phyloP scores from a whole-genome alignment of 306 rosid genomes.

The Quercus engelmannii region DNA sequence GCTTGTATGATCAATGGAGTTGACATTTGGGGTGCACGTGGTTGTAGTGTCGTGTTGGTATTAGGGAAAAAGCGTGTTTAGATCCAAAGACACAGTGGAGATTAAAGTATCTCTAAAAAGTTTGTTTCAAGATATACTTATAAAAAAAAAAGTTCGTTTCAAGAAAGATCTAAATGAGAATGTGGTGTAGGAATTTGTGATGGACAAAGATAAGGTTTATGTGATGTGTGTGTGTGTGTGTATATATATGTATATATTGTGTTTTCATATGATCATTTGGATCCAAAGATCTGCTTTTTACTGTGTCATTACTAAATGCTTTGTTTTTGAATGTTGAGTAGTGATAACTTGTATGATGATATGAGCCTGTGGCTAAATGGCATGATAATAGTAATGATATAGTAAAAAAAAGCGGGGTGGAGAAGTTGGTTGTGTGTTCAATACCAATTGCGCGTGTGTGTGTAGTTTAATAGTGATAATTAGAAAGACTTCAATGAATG shows the following conservation, averaged over 20 bases:
- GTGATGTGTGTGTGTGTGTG: neutral
- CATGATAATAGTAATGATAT: too few species aligned
- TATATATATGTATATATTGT: too few species aligned
- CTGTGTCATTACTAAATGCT: neutral
- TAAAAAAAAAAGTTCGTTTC: neutral
- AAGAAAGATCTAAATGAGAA: neutral
- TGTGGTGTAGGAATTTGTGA: neutral
- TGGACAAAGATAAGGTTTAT: neutral
- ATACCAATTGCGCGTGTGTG: too few species aligned
- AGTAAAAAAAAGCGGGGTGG: too few species aligned
- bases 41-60: neutral
- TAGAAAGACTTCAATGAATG: too few species aligned
- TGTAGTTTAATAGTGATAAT: too few species aligned
- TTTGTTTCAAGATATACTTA: neutral
- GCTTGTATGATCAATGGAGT: neutral
- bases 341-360: neutral
- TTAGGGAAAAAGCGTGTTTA: neutral
- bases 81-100: neutral
- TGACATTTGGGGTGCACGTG: neutral
- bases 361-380: too few species aligned
- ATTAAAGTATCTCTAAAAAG: neutral
- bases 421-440: too few species aligned
- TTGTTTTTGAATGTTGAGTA: neutral
- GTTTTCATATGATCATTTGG: neutral
- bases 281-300: neutral